Evolutionary conservation across 805 yeast species (phyloP).

Genomic region (Grigorovia transvaalensis): DNA sequence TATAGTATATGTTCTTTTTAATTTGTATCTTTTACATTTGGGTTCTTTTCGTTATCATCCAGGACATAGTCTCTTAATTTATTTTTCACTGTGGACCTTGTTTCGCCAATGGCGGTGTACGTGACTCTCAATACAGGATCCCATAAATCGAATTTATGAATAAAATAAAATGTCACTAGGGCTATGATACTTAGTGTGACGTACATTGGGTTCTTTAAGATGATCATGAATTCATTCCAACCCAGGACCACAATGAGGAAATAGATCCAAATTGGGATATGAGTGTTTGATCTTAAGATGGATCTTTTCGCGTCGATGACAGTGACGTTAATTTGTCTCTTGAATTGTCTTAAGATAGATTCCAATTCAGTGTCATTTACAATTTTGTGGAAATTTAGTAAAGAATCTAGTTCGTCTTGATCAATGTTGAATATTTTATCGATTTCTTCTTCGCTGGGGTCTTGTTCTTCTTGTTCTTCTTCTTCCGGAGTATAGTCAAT

Average conservation of each 20-base stretch:
- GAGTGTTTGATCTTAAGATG: slow-evolving; percentile 61
- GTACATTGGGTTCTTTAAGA: slow-evolving; percentile 76
- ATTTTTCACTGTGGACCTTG: slow-evolving; percentile 43
- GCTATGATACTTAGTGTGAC: slow-evolving; percentile 50
- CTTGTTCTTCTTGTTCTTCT: slow-evolving; percentile 11
- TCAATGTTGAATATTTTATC: slow-evolving; percentile 10
- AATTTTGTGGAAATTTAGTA: slow-evolving; percentile 44
- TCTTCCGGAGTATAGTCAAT: slow-evolving; percentile 44
- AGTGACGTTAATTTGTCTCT: slow-evolving; percentile 65
- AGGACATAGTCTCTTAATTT: slow-evolving; percentile 48
- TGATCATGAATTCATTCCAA: slow-evolving; percentile 91
- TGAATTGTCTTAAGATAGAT: slow-evolving; percentile 47
- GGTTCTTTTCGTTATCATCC: slow-evolving; percentile 33
- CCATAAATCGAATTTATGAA: slow-evolving; percentile 62
- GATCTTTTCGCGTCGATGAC: slow-evolving; percentile 86
- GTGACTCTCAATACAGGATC: slow-evolving; percentile 61
- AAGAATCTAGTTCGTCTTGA: slow-evolving; percentile 34
- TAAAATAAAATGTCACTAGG: slow-evolving; percentile 53
- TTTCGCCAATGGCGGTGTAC: slow-evolving; percentile 47
- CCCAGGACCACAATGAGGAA: slow-evolving; percentile 66
- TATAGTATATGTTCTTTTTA: no score
- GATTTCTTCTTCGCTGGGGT: slow-evolving; percentile 5
- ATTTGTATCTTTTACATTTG: no score
- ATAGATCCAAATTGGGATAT: slow-evolving; percentile 79
- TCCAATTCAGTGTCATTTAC: slow-evolving; percentile 48